Evolutionary conservation across 768 basidiomycete species (phyloP).

Genomic region (Calocera cornea): DNA sequence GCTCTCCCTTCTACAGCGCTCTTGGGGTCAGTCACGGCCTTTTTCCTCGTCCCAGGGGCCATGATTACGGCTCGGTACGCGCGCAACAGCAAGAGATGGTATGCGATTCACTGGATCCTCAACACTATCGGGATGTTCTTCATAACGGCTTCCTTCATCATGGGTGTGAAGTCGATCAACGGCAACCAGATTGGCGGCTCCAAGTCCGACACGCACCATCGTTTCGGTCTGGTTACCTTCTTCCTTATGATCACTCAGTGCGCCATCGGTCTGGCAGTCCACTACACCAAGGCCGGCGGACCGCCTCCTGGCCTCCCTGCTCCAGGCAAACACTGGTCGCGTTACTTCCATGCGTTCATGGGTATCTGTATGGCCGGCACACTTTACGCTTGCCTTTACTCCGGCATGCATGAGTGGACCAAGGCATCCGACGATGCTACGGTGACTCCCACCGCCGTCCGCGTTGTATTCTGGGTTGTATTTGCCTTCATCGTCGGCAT

Average conservation of each 20-base stretch:
- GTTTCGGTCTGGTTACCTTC: background rate
- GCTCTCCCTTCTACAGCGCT: background rate
- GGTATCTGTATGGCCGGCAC: background rate
- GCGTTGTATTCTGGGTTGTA: background rate
- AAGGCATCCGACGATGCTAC: background rate
- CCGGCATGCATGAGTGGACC: background rate
- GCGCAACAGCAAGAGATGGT: background rate
- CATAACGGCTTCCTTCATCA: background rate
- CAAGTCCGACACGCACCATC: background rate
- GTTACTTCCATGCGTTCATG: background rate
- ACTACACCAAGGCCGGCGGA: background rate
- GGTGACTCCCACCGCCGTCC: background rate
- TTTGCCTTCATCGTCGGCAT: background rate
- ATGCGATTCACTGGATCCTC: background rate
- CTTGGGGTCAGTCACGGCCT: background rate
- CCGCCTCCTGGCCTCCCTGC: background rate
- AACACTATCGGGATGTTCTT: background rate
- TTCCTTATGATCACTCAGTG: background rate
- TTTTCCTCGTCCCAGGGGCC: background rate
- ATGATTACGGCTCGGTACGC: background rate
- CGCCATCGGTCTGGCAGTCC: background rate
- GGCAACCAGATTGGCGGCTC: background rate
- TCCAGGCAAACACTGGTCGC: background rate
- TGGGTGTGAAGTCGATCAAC: conserved; percentile 1
- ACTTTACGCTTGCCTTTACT: background rate